Percentiles rank a stretch among this genome's conserved stretches.
phyloP scores from a whole-genome alignment of 306 rosid species.

The Vigna nakashimae region DNA sequence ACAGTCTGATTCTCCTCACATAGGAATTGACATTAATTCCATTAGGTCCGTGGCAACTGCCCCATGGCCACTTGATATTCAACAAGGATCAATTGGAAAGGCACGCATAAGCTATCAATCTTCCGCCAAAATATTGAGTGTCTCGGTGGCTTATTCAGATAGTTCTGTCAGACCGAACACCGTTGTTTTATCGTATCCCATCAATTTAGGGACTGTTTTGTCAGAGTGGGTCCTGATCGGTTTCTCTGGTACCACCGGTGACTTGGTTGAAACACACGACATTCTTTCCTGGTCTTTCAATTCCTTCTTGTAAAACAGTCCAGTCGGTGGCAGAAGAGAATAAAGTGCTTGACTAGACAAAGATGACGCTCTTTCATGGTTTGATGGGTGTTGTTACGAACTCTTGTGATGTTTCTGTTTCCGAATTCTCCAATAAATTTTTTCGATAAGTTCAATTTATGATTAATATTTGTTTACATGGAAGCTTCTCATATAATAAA shows the following conservation, averaged over 20 bases:
- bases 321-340: background rate
- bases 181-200: background rate
- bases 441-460: background rate
- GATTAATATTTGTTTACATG: too few species aligned
- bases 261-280: constrained; percentile 45
- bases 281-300: constrained; percentile 46
- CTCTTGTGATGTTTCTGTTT: background rate
- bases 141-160: constrained; percentile 22
- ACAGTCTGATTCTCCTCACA: constrained; percentile 24
- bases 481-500: too few species aligned
- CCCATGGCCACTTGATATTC: constrained; percentile 31
- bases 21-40: constrained; percentile 52
- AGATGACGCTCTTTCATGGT: background rate
- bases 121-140: background rate
- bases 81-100: constrained; percentile 18
- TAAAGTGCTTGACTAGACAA: background rate
- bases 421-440: background rate
- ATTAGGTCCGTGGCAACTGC: constrained; percentile 25
- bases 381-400: background rate
- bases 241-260: constrained; percentile 46
- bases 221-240: constrained; percentile 35
- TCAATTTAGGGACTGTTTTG: constrained; percentile 28
- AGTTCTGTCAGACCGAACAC: background rate
- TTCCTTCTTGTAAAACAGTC: constrained; percentile 26
- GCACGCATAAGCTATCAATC: constrained; percentile 41